These are phyloP conservation scores for Penicillium maclennaniae DNA, from an alignment of 495 filamentous ascomycete genomes.

Conservation along the genomic window DNA sequence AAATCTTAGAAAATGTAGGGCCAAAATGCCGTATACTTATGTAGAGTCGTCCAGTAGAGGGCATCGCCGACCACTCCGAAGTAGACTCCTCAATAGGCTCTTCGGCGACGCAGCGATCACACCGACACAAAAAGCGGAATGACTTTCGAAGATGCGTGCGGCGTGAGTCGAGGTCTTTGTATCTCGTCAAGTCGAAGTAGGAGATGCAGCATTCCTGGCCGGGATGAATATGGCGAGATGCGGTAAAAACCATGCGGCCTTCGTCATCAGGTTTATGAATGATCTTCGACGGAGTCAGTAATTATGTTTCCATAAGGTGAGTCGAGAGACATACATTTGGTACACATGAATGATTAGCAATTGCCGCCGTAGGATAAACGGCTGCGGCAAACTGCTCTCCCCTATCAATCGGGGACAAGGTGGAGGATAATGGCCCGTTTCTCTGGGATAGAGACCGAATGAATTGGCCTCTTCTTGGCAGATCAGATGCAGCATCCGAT, in stretches of 20 bases:
- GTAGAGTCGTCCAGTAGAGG: constrained; percentile 12
- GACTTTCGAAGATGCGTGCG: constrained; percentile 28
- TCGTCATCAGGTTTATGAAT: constrained; percentile 34
- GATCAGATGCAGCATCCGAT: constrained; percentile 28
- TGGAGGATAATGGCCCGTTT: constrained; percentile 27
- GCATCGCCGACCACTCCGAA: constrained; percentile 15
- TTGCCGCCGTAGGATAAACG: constrained; percentile 36
- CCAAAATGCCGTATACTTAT: neutral
- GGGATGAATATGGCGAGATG: constrained; percentile 29
- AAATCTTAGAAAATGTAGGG: neutral
- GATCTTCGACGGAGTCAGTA: constrained; percentile 21
- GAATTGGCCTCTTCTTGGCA: constrained; percentile 42
- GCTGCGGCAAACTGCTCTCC: constrained; percentile 39
- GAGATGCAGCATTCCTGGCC: constrained; percentile 43
- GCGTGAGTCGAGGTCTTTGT: constrained; percentile 20
- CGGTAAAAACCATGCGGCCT: constrained; percentile 38
- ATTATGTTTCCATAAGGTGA: neutral
- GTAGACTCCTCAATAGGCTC: constrained; percentile 12
- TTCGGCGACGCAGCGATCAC: constrained; percentile 31
- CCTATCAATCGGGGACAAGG: constrained; percentile 16
- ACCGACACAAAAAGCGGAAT: constrained; percentile 34
- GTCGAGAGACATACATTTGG: constrained; percentile 29
- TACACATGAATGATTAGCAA: constrained; percentile 38
- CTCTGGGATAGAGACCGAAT: constrained; percentile 39
- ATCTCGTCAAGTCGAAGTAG: constrained; percentile 34